Conservation (phyloP, 345 rosid genomes). For the Eucalyptus polyanthemos region DNA sequence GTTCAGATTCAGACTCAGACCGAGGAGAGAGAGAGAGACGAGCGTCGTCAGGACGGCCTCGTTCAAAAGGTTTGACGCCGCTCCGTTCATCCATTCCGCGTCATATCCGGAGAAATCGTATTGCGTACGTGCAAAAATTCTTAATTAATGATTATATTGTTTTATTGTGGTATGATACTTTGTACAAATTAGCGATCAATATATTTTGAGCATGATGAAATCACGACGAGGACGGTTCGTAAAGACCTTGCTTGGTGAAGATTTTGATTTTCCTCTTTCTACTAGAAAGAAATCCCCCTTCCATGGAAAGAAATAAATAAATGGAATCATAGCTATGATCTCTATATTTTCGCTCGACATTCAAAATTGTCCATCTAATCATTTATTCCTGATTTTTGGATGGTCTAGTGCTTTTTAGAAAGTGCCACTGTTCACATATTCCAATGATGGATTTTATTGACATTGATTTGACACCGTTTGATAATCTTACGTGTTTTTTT, state of each 20-base stretch:
- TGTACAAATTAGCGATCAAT: too few species aligned
- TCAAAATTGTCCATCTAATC: neutral
- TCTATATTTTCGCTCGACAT: neutral
- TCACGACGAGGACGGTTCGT: neutral
- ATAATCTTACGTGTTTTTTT: neutral
- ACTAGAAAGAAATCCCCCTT: neutral
- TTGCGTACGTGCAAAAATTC: neutral
- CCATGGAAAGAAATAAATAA: neutral
- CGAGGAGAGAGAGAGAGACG: neutral
- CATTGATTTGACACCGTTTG: neutral
- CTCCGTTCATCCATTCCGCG: neutral
- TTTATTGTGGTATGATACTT: neutral
- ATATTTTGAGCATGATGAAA: neutral
- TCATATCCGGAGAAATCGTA: neutral
- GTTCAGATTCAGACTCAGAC: neutral
- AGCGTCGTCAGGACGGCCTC: neutral
- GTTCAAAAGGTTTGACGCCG: neutral
- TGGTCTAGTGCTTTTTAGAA: neutral
- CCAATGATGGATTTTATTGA: neutral
- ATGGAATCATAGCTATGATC: accelerated
- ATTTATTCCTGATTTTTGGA: neutral
- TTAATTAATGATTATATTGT: neutral
- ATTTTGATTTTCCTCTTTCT: neutral
- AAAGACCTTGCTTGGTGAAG: neutral
- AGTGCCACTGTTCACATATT: neutral